These are phyloP conservation scores for Scheffersomyces ergatensis DNA, from an alignment of 805 yeast species.

Conservation along the genomic window DNA sequence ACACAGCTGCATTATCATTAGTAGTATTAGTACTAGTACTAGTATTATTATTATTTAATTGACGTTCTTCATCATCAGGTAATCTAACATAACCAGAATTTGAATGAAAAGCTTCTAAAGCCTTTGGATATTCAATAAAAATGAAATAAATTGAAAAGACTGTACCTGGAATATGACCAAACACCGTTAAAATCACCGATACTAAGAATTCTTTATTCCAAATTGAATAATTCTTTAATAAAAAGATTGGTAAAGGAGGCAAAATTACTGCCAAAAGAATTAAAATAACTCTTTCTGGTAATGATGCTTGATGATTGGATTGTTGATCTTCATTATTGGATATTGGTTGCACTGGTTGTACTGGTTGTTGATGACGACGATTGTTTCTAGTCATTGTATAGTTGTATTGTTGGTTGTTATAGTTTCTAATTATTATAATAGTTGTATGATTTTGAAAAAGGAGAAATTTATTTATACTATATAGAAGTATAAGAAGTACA, in stretches of 20 bases:
- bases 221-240: constrained; percentile 26
- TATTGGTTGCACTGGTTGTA: too few relatives aligned
- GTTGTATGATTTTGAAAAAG: too few relatives aligned
- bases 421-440: too few relatives aligned
- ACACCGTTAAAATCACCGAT: constrained; percentile 25
- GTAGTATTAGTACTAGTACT: background rate
- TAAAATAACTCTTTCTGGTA: constrained; percentile 21
- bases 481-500: too few relatives aligned
- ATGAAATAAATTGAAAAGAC: constrained; percentile 29
- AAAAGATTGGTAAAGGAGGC: constrained; percentile 39
- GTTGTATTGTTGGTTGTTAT: too few relatives aligned
- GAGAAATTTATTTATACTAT: too few relatives aligned
- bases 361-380: too few relatives aligned
- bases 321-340: too few relatives aligned
- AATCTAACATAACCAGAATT: constrained; percentile 18
- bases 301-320: too few relatives aligned
- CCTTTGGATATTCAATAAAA: constrained; percentile 16
- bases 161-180: constrained; percentile 33
- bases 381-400: too few relatives aligned
- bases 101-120: constrained; percentile 3
- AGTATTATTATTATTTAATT: background rate
- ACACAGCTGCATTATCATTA: constrained; percentile 3
- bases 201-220: constrained; percentile 33
- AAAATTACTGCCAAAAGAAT: constrained; percentile 29
- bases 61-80: constrained; percentile 18